phyloP scores from a whole-genome alignment of 1,139 yeast genomes.

The Blastobotrys niveus region DNA sequence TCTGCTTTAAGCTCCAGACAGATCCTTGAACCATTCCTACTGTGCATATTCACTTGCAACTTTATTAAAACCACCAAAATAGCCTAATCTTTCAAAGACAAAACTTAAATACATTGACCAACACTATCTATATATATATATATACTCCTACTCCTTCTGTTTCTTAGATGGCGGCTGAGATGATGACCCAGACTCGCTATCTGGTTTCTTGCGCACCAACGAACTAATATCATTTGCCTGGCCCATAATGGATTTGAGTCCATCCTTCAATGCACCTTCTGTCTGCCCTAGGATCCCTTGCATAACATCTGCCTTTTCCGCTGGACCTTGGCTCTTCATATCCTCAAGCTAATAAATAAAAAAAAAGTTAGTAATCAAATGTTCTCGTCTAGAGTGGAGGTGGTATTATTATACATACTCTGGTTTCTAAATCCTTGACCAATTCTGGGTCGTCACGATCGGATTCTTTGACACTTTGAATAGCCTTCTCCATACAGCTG shows the following conservation, averaged over 20 bases:
- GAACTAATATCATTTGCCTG: slow-evolving; percentile 52
- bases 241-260: slow-evolving; percentile 18
- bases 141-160: no score
- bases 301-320: slow-evolving; percentile 54
- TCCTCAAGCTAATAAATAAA: slow-evolving; percentile 13
- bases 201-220: slow-evolving; percentile 49
- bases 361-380: slow-evolving; percentile 1
- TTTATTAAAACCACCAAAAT: no score
- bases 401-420: slow-evolving; percentile 23
- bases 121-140: no score
- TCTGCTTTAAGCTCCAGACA: no score
- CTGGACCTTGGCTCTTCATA: slow-evolving; percentile 10
- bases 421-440: slow-evolving; percentile 46
- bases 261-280: slow-evolving; percentile 24
- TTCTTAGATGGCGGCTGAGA: slow-evolving; percentile 1
- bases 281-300: slow-evolving; percentile 59
- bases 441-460: slow-evolving; percentile 47
- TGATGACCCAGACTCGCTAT: slow-evolving; percentile 20
- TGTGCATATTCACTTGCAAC: no score
- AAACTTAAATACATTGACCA: no score
- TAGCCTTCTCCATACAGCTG: slow-evolving; percentile 53
- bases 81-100: no score
- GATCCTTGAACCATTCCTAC: no score
- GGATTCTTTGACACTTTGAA: slow-evolving; percentile 50
- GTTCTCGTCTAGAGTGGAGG: slow-evolving; percentile 3